Base-by-base conservation (phyloP, 1,139 yeast genomes). In the Geotrichum klebahnii region DNA sequence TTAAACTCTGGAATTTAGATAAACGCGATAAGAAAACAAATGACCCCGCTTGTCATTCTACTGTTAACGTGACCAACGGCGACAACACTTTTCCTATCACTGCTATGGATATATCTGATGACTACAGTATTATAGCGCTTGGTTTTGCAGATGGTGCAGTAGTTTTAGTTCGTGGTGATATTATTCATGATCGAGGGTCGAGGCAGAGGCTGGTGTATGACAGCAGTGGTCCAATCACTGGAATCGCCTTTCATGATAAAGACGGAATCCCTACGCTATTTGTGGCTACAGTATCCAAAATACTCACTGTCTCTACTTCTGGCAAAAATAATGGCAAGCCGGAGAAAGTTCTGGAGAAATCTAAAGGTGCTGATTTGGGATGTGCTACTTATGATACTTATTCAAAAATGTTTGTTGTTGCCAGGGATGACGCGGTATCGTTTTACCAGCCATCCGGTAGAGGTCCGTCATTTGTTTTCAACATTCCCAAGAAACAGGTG, bases 131-230 rank as follows among this genome's bases (percentile, higher is more conserved):
- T 48, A 65, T 88, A 3, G 95, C 86, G 0, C 70, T 89, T 33
- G 97, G 98, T 0, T 89, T 82, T 63, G 83, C 95, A 19, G 86
- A 89, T 65, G 99, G 99, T 5, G 76, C 81, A 24, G 92, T 90
- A 2, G 72, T 90, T 5, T 70, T 90, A 3, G 79, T 90, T 0
- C 69, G 97, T 55, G 99, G 98, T 5, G 98, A 92, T 65, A 68
- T 94, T 41, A 61, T 86, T 2, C 79, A 92, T 58, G 99, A 94
- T 62, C 70, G 96, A 53, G 98, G 98, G 0, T 81, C 96, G 3
- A 79, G 92, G 56, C 97, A 90, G 62, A 71, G 97, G 32, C 67
- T 84, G 0, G 80, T 90, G 0, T 87, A 81, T 61, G 86, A 84
- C 56, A 76, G 81, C 16, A 68, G 71, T 24, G 61, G 65, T 2